Conservation (phyloP, 345 rosid genomes). For the Citrus unshiu region DNA sequence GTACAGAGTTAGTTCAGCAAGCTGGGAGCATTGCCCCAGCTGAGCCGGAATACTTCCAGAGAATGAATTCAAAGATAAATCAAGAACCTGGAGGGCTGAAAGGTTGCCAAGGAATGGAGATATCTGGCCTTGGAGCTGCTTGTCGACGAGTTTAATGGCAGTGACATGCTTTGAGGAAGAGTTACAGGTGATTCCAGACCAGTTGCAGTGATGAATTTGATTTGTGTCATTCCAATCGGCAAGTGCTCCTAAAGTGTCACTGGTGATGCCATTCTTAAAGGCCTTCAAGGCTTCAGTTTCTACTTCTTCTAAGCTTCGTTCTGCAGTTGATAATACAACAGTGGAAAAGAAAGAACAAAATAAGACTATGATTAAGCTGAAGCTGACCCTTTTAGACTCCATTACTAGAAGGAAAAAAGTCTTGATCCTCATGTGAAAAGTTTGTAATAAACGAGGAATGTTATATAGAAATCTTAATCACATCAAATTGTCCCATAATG, state of each 20-base stretch:
- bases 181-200: conserved; percentile 76
- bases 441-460: neutral
- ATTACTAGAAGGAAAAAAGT: conserved; percentile 5
- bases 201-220: conserved; percentile 54
- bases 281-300: conserved; percentile 56
- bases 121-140: conserved; percentile 64
- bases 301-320: conserved; percentile 21
- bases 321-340: conserved; percentile 18
- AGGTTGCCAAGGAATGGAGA: conserved; percentile 67
- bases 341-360: conserved; percentile 9
- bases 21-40: conserved; percentile 54
- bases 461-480: neutral
- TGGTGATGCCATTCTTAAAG: conserved; percentile 49
- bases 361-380: conserved; percentile 19
- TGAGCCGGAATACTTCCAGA: conserved; percentile 57
- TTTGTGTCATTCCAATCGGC: conserved; percentile 54
- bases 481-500: neutral
- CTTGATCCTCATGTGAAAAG: conserved; percentile 13
- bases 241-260: conserved; percentile 58
- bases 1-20: conserved; percentile 43
- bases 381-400: conserved; percentile 13
- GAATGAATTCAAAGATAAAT: conserved; percentile 58
- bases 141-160: conserved; percentile 46
- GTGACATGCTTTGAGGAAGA: conserved; percentile 37
- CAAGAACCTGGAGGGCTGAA: conserved; percentile 89